Evolutionary conservation across 2,329 filamentous ascomycete genomes (phyloP).

Genomic region (Sarocladium brachiariae): DNA sequence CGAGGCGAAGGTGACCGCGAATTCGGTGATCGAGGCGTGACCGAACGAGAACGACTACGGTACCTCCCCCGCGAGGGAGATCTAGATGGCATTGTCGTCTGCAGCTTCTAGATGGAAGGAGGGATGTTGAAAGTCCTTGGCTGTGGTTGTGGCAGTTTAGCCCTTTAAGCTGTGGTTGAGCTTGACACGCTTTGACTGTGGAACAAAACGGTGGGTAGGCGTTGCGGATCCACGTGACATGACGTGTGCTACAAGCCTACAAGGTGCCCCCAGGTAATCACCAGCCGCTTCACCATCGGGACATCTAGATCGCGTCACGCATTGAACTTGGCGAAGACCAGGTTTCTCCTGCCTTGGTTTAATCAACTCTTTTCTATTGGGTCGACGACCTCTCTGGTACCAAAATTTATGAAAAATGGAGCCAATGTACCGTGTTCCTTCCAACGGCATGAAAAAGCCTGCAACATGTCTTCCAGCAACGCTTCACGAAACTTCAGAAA

Average conservation of each 20-base stretch:
- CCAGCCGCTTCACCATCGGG: neutral
- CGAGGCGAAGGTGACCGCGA: slow-evolving; percentile 26
- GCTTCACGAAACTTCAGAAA: too few relatives aligned
- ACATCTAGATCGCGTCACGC: too few relatives aligned
- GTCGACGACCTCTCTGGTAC: too few relatives aligned
- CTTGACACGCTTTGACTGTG: neutral
- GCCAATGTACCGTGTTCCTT: too few relatives aligned
- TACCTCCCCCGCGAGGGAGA: slow-evolving; percentile 9
- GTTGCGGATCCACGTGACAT: neutral
- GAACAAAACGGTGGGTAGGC: neutral
- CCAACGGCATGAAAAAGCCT: too few relatives aligned
- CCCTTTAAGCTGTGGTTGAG: too few relatives aligned
- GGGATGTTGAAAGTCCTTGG: neutral
- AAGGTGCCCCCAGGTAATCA: neutral
- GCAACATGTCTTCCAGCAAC: too few relatives aligned
- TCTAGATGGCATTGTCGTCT: neutral
- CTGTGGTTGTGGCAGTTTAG: too few relatives aligned
- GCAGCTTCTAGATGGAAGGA: neutral
- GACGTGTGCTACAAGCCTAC: neutral
- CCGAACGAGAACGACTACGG: slow-evolving; percentile 22
- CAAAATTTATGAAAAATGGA: too few relatives aligned
- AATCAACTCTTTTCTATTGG: too few relatives aligned
- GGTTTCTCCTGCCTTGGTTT: too few relatives aligned
- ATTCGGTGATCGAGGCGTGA: slow-evolving; percentile 25
- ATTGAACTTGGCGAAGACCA: too few relatives aligned